Conservation (phyloP, 768 basidiomycete genomes). For the Suillus subaureus region DNA sequence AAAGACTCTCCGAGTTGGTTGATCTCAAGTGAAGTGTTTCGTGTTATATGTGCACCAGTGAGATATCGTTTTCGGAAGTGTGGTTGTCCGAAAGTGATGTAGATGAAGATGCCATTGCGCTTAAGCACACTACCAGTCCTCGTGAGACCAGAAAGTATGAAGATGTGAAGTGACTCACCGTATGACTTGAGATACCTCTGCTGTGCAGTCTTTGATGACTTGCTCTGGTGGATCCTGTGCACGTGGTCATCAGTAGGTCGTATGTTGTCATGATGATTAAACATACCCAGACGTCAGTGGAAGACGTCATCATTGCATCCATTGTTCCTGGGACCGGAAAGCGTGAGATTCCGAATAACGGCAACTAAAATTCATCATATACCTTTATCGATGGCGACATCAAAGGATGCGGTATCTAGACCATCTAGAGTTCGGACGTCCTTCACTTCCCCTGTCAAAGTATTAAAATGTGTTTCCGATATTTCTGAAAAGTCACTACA, state of each 20-base stretch:
- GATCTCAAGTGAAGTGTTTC: constrained; percentile 63
- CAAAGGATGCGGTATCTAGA: constrained; percentile 56
- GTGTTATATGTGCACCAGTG: constrained; percentile 35
- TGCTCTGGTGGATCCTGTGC: constrained; percentile 74
- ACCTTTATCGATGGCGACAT: constrained; percentile 87
- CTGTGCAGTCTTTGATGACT: constrained; percentile 68
- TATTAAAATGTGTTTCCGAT: neutral
- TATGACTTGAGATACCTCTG: constrained; percentile 76
- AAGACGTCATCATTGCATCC: constrained; percentile 88
- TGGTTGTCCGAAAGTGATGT: constrained; percentile 88
- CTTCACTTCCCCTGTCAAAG: constrained; percentile 73
- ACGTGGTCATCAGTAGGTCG: constrained; percentile 1
- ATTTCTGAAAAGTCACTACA: constrained; percentile 42
- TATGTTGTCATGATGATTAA: neutral
- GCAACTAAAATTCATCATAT: neutral
- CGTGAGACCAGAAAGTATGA: neutral
- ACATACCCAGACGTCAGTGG: constrained; percentile 80
- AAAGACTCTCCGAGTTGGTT: constrained; percentile 76
- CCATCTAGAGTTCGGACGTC: constrained; percentile 74
- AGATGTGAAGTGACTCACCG: constrained; percentile 43
- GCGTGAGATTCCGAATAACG: neutral
- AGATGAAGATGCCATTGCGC: constrained; percentile 65
- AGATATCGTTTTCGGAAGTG: constrained; percentile 81
- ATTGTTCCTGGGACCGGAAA: constrained; percentile 57
- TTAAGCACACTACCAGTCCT: constrained; percentile 56